A percentile compares a stretch with the other conserved stretches of the same genome.
These are phyloP conservation scores for Fusarium odoratissimum DNA, from an alignment of 2,329 filamentous ascomycete genomes.

Conservation along the genomic window DNA sequence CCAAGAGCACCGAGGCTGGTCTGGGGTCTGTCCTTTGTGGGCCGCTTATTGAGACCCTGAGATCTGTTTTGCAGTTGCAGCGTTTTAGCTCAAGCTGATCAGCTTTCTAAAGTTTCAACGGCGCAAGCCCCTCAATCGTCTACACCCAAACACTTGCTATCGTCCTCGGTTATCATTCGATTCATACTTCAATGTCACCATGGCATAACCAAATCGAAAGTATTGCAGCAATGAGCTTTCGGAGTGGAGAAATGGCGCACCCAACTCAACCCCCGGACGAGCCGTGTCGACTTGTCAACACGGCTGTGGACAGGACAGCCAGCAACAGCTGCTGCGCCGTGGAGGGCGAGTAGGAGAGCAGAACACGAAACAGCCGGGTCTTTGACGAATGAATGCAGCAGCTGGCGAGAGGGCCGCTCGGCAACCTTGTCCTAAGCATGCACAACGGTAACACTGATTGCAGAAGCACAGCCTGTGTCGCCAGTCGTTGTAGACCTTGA, in stretches of 20 bases:
- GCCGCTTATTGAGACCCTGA: conserved; percentile 20
- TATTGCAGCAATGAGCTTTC: conserved; percentile 38
- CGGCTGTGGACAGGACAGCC: conserved; percentile 39
- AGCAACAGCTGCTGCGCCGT: conserved; percentile 21
- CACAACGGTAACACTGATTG: conserved; percentile 37
- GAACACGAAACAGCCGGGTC: conserved; percentile 31
- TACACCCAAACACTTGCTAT: background rate
- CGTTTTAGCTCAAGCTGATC: conserved; percentile 21
- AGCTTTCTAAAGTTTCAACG: conserved; percentile 35
- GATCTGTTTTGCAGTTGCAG: conserved; percentile 17
- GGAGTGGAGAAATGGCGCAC: conserved; percentile 44
- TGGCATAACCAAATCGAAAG: conserved; percentile 30
- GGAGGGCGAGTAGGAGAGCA: conserved; percentile 24
- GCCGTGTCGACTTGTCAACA: conserved; percentile 40
- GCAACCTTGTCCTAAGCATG: conserved; percentile 35
- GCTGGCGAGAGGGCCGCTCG: conserved; percentile 24
- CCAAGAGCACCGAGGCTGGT: conserved; percentile 13
- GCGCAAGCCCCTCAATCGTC: conserved; percentile 32
- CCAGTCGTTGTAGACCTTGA: conserved; percentile 28
- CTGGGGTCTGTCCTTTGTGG: conserved; percentile 29
- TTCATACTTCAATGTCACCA: conserved; percentile 5
- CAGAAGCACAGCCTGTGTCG: conserved; percentile 34
- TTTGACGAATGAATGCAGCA: conserved; percentile 28
- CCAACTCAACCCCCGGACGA: conserved; percentile 33
- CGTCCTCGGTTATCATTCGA: background rate